Evolutionary conservation across 2,329 filamentous ascomycete species (phyloP).

Genomic region (Scedosporium apiospermum): DNA sequence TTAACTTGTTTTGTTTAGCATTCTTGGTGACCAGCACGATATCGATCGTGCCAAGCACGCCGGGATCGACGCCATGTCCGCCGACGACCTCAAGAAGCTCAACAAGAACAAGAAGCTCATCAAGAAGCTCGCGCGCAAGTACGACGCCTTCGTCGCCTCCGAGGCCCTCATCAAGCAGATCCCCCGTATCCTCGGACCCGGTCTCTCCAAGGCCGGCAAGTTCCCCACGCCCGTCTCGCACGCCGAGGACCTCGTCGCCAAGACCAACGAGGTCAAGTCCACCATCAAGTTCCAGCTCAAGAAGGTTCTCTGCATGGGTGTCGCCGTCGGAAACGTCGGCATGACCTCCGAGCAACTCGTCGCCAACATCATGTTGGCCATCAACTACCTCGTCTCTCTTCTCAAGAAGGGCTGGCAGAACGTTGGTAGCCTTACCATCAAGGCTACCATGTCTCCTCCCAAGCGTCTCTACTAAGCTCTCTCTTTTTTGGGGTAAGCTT

Average conservation of each 20-base stretch:
- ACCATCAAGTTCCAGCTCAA: slow-evolving; percentile 99
- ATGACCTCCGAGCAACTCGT: slow-evolving; percentile 96
- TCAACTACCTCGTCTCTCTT: slow-evolving; percentile 99
- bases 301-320: slow-evolving; percentile 99
- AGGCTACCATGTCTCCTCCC: slow-evolving; percentile 99
- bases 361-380: slow-evolving; percentile 98
- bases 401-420: slow-evolving; percentile 99
- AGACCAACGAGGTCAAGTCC: slow-evolving; percentile 99
- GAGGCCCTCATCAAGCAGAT: slow-evolving; percentile 99
- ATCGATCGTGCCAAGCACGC: slow-evolving; percentile 99
- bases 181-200: slow-evolving; percentile 96
- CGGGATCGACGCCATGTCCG: slow-evolving; percentile 95
- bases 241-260: slow-evolving; percentile 83
- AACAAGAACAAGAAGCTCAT: slow-evolving; percentile 99
- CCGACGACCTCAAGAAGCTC: slow-evolving; percentile 99
- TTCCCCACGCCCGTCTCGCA: slow-evolving; percentile 99
- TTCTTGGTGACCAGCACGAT: slow-evolving; percentile 77
- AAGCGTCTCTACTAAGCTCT: slow-evolving; percentile 84
- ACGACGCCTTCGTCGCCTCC: slow-evolving; percentile 98
- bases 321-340: slow-evolving; percentile 95
- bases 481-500: slow-evolving; percentile 2
- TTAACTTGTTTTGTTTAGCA: slow-evolving; percentile 24
- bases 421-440: slow-evolving; percentile 98
- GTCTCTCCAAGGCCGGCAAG: slow-evolving; percentile 98
- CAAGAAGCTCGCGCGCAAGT: slow-evolving; percentile 99